phyloP scores from a whole-genome alignment of 2,329 filamentous ascomycete species.

The Coleophoma cylindrospora region DNA sequence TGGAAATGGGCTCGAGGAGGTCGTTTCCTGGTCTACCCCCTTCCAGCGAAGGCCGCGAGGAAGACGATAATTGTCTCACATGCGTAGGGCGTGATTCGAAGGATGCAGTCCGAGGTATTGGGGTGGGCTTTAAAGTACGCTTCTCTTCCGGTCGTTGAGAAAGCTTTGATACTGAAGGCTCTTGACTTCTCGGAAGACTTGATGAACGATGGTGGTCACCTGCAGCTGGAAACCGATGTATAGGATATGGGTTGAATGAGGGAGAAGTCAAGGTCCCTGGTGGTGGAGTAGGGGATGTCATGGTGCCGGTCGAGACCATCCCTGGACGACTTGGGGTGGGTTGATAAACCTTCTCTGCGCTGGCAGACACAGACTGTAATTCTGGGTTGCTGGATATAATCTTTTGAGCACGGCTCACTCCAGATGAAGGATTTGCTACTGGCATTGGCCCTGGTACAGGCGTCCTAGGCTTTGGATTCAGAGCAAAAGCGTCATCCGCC shows the following conservation, averaged over 20 bases:
- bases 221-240: constrained; percentile 18
- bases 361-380: constrained; percentile 42
- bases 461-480: constrained; percentile 9
- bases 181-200: constrained; percentile 35
- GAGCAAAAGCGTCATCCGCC: constrained; percentile 77
- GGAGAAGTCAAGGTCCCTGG: constrained; percentile 9
- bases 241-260: constrained; percentile 9
- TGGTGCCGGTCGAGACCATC: constrained; percentile 72
- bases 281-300: constrained; percentile 59
- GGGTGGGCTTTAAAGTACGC: constrained; percentile 10
- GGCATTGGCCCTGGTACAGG: constrained; percentile 4
- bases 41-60: constrained; percentile 66
- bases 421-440: constrained; percentile 20
- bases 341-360: constrained; percentile 26
- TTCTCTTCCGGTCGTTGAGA: constrained; percentile 17
- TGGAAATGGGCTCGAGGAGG: constrained; percentile 51
- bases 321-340: constrained; percentile 29
- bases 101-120: constrained; percentile 21
- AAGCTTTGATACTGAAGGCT: constrained; percentile 9
- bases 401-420: constrained; percentile 55
- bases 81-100: constrained; percentile 30
- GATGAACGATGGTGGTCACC: constrained; percentile 42
- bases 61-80: constrained; percentile 40
- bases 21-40: constrained; percentile 62
- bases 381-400: constrained; percentile 61